phyloP scores from a whole-genome alignment of 148 eudicot genomes.

The Chenopodium album region DNA sequence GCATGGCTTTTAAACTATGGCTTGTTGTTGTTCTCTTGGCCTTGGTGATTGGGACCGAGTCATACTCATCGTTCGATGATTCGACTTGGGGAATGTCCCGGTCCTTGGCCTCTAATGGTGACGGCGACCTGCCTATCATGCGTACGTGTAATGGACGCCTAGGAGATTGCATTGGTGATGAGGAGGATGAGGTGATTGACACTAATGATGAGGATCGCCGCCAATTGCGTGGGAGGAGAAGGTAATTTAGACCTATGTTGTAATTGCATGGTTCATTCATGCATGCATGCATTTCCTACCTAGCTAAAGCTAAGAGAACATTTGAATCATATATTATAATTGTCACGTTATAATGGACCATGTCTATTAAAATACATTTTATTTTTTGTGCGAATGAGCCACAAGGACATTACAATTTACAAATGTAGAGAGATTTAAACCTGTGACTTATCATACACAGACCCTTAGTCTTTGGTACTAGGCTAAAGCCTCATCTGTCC shows the following conservation, averaged over 20 bases:
- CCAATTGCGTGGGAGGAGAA: conserved; percentile 13
- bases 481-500: no score
- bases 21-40: conserved; percentile 24
- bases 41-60: conserved; percentile 22
- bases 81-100: conserved; percentile 22
- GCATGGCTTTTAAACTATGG: conserved; percentile 36
- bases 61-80: conserved; percentile 18
- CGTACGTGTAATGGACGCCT: conserved; percentile 29
- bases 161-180: conserved; percentile 35
- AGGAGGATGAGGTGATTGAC: conserved; percentile 34
- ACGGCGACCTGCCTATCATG: conserved; percentile 14
- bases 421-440: no score
- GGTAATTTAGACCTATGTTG: background rate
- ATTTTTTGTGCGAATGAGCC: no score
- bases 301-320: background rate
- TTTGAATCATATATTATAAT: background rate
- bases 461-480: no score
- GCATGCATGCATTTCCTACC: background rate
- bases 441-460: no score
- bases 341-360: background rate
- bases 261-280: background rate
- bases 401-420: no score
- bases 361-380: background rate
- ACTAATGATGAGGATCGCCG: conserved; percentile 28
- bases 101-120: conserved; percentile 12